Conservation (phyloP, 495 filamentous ascomycete species). For the Extremus antarcticus region DNA sequence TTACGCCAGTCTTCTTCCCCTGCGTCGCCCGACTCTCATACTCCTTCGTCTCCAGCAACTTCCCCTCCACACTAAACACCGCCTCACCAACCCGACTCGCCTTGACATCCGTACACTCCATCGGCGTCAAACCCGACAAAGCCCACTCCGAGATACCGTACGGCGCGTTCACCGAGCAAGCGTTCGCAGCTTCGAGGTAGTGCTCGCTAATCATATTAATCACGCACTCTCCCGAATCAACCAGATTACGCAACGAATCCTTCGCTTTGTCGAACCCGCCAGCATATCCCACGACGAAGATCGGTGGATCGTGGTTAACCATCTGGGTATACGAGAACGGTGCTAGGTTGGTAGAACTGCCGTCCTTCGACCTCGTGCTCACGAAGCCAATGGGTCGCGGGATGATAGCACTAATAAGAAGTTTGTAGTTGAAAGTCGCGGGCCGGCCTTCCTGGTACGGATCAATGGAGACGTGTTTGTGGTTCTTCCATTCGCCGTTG, state of each 20-base stretch:
- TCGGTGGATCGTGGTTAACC: slow-evolving; percentile 78
- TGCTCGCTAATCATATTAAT: slow-evolving; percentile 83
- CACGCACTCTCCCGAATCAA: slow-evolving; percentile 45
- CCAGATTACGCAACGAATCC: slow-evolving; percentile 66
- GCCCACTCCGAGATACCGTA: slow-evolving; percentile 75
- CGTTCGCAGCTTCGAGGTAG: slow-evolving; percentile 82
- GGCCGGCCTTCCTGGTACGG: slow-evolving; percentile 64
- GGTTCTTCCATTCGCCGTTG: slow-evolving; percentile 40
- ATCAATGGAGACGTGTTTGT: slow-evolving; percentile 67
- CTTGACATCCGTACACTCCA: slow-evolving; percentile 53
- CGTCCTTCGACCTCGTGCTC: slow-evolving; percentile 49
- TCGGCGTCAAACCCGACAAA: slow-evolving; percentile 63
- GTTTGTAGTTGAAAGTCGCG: slow-evolving; percentile 72
- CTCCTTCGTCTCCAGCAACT: slow-evolving; percentile 61
- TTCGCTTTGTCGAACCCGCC: slow-evolving; percentile 45
- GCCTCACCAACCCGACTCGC: slow-evolving; percentile 70
- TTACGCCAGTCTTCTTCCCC: slow-evolving; percentile 59
- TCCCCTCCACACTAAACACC: slow-evolving; percentile 69
- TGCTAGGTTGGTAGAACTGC: slow-evolving; percentile 59
- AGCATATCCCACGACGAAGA: slow-evolving; percentile 70
- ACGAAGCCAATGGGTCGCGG: slow-evolving; percentile 67
- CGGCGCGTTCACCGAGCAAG: slow-evolving; percentile 63
- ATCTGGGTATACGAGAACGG: slow-evolving; percentile 80
- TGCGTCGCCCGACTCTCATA: slow-evolving; percentile 57
- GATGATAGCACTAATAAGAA: slow-evolving; percentile 76